phyloP scores from a whole-genome alignment of 129 eudicot species.

The Lactuca saligna region DNA sequence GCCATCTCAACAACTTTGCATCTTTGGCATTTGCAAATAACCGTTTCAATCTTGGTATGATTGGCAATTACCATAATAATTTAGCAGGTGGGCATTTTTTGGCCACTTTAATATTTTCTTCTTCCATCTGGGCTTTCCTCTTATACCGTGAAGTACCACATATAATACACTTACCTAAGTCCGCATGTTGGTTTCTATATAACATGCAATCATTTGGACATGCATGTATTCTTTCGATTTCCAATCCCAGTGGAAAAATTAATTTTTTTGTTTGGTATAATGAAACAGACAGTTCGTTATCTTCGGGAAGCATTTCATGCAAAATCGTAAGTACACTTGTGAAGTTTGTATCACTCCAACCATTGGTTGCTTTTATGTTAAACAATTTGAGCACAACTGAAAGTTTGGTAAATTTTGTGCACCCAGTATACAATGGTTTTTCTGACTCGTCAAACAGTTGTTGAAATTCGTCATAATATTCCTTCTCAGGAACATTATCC shows the following conservation, averaged over 20 bases:
- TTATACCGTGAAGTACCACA: background rate
- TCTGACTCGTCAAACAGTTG: background rate
- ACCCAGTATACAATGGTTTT: background rate
- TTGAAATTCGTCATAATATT: background rate
- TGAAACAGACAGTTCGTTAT: background rate
- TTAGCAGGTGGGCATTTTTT: no score
- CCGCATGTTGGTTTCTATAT: background rate
- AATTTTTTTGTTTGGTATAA: no score
- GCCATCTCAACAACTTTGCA: no score
- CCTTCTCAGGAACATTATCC: background rate
- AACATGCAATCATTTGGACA: background rate
- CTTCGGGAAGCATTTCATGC: background rate
- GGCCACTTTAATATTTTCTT: no score
- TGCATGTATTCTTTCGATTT: no score
- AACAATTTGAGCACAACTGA: background rate
- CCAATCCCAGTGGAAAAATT: background rate
- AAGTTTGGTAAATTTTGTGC: conserved; percentile 8
- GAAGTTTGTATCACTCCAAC: background rate
- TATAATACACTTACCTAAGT: background rate
- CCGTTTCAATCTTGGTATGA: no score
- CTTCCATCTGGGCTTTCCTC: no score
- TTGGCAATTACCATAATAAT: no score
- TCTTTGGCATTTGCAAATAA: no score
- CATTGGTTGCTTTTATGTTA: background rate
- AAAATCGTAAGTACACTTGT: background rate